phyloP scores from a whole-genome alignment of 2,329 filamentous ascomycete genomes.

The Xylaria sp. region DNA sequence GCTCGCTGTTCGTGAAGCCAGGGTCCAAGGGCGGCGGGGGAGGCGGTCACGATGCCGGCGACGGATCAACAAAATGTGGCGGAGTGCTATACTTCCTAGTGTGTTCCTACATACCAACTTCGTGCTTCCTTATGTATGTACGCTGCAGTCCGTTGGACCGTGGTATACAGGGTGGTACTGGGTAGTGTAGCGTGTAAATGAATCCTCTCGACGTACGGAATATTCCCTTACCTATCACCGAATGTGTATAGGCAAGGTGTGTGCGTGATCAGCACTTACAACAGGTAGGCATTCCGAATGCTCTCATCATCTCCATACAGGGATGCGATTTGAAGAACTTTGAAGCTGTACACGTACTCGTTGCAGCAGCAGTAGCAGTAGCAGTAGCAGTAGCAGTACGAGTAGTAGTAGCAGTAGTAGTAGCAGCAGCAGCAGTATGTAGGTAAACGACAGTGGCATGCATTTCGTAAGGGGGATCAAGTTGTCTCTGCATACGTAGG shows the following conservation, averaged over 20 bases:
- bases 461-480: neutral
- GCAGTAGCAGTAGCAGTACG: too few relatives aligned
- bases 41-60: conserved; percentile 17
- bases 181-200: too few relatives aligned
- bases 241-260: neutral
- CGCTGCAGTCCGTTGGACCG: neutral
- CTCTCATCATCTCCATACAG: neutral
- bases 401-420: too few relatives aligned
- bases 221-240: too few relatives aligned
- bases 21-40: conserved; percentile 6
- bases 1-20: conserved; percentile 1
- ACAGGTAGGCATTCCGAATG: neutral
- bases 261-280: neutral
- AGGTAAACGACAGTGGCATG: neutral
- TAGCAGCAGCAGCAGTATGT: neutral
- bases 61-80: conserved; percentile 12
- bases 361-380: neutral
- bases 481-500: neutral
- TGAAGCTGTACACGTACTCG: neutral
- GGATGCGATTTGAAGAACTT: neutral
- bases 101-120: neutral
- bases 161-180: too few relatives aligned
- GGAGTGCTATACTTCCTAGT: conserved; percentile 9
- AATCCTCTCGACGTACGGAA: too few relatives aligned
- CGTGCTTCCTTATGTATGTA: neutral